phyloP scores from a whole-genome alignment of 345 rosid genomes.

The Pistacia vera region DNA sequence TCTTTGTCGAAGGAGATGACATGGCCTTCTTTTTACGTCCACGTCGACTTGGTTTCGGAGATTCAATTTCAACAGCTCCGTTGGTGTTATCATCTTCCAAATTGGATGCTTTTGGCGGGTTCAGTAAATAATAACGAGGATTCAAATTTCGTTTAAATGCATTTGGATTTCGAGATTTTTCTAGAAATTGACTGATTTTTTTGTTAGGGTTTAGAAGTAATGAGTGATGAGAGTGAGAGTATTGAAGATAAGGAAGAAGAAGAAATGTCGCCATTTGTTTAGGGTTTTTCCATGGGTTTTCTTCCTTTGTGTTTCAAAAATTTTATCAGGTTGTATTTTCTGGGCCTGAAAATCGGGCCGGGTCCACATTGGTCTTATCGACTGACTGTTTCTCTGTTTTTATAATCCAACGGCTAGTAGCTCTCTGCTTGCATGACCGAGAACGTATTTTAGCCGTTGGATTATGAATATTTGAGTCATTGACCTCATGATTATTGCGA shows the following conservation, averaged over 20 bases:
- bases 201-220: conserved; percentile 24
- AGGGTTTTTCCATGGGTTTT: conserved; percentile 49
- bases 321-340: conserved; percentile 20
- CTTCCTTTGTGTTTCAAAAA: background rate
- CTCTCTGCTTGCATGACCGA: background rate
- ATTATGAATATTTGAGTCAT: background rate
- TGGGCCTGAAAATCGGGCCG: background rate
- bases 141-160: background rate
- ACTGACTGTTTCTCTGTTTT: background rate
- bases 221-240: conserved; percentile 26
- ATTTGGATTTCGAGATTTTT: background rate
- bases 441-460: conserved; percentile 15
- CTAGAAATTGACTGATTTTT: conserved; percentile 2
- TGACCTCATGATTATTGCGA: no score
- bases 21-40: conserved; percentile 58
- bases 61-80: conserved; percentile 48
- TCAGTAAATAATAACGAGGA: conserved; percentile 3
- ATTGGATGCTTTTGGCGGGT: conserved; percentile 36
- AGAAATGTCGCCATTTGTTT: conserved; percentile 59
- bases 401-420: conserved; percentile 19
- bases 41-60: conserved; percentile 62
- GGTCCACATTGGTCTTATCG: background rate
- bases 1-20: conserved; percentile 33
- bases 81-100: conserved; percentile 28
- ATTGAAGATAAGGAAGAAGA: conserved; percentile 41